Base-by-base conservation (phyloP, 345 rosid genomes). In the Corymbia maculata region DNA sequence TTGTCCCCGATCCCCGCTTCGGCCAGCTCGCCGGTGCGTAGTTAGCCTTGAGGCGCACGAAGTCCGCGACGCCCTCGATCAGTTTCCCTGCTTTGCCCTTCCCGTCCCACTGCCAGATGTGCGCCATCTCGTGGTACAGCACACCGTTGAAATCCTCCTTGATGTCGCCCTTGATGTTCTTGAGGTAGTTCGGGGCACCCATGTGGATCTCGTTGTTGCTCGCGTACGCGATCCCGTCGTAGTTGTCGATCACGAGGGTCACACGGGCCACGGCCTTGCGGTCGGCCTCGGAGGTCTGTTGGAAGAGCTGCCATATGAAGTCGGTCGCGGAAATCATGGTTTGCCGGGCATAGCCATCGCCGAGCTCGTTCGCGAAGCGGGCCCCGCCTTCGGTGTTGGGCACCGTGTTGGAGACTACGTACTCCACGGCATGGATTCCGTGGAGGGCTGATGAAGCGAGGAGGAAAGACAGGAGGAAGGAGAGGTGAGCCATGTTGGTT, bases 11-110 rank as follows among this genome's bases (percentile, higher is more conserved):
- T 30, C 98, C 98, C 1, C 97, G 91, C 42, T 91, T 22, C 51
- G 93, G 97, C 97, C 95, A 94, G 15, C 94, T 93, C 55, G 90
- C 85, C 1, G 96, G 95, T 0, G 80, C 89, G 9, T 92, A 94
- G 30, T 64, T 64, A n/a, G 75, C 75, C 75, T n/a, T 13, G 0
- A 64, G 15, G 19, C 75, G 16, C 75, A 64, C 75, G 42, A 64
- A 64, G n/a, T 64, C 9, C 15, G 75, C 75, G 0, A n/a, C 36
- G 17, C 75, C 75, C 75, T 64, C 75, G 5, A 64, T 0, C 36
- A 64, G 13, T n/a, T 14, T 14, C 36, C 75, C 36, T 6, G 89
- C 32, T 32, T 64, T 24, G 0, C 79, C 64, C 42, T 88, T 79
- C 10, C 86, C 86, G 24, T 15, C 6, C 84, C 86, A 85, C 36